Evolutionary conservation across 176 grass and related monocot species (phyloP).

Genomic region (Oryza australiensis): DNA sequence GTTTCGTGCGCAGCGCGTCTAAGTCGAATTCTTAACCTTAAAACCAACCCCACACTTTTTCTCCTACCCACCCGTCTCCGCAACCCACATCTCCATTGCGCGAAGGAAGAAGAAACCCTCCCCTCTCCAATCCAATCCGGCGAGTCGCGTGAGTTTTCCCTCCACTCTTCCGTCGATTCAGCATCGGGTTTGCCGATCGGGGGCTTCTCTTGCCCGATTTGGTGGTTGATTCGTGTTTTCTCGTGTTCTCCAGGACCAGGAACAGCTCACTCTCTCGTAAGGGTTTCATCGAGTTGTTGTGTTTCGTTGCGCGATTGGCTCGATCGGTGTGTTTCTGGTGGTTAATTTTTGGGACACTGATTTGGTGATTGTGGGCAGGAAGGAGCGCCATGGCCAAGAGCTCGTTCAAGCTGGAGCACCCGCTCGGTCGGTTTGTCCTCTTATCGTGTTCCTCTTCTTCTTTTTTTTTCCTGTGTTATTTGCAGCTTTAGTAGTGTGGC

Average conservation of each 20-base stretch:
- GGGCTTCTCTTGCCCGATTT: background rate
- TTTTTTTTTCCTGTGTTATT: background rate
- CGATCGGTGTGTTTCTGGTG: background rate
- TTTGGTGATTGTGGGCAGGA: conserved; percentile 9
- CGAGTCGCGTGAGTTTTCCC: conserved; percentile 2
- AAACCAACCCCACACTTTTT: conserved; percentile 32
- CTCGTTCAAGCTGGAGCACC: conserved; percentile 95
- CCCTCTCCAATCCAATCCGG: background rate
- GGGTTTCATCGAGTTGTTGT: background rate
- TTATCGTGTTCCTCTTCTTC: background rate
- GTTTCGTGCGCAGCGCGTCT: conserved; percentile 32
- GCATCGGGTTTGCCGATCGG: background rate
- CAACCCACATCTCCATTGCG: background rate
- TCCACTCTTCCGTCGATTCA: background rate
- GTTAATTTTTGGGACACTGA: background rate
- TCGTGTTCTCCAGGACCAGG: background rate
- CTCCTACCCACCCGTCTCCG: conserved; percentile 1
- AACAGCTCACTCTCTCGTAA: conserved; percentile 7
- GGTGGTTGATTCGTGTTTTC: background rate
- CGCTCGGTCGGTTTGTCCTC: conserved; percentile 58
- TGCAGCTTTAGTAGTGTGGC: background rate
- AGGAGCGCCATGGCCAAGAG: conserved; percentile 77
- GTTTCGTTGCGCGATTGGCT: background rate
- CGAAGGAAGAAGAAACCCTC: conserved; percentile 5
- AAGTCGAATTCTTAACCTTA: background rate